Base-by-base conservation (phyloP, 1,139 yeast species). In the Yamadazyma siamensis region DNA sequence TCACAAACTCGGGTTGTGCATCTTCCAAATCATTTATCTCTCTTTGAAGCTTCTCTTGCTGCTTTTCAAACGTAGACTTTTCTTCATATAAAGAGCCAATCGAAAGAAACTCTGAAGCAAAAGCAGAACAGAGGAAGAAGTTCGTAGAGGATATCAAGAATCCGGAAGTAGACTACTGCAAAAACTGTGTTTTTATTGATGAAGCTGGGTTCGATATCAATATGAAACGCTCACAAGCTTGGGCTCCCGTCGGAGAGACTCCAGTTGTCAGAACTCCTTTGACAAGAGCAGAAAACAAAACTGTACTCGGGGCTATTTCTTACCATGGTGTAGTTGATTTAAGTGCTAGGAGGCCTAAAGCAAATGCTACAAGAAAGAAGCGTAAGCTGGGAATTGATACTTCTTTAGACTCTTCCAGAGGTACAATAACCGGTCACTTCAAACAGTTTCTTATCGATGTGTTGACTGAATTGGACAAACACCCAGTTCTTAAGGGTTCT, bases 1-100 rank as follows among this genome's bases (percentile, higher is more conserved):
- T 75, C 61, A 85, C 71, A 26, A 89, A 80, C 34, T 86, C 68
- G 27, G 98, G 98, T 60, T 89, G 97, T 1, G 96, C 94, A 51
- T 91, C 98, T 59, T 91, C 98, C 31, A 88, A 66, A 45, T 75
- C 70, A 23, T 74, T 75, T 39, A 91, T 91, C 56, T 91, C 95
- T 25, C 72, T 70, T 50, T 81, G 85, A 21, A 91, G 69, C 36
- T 75, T 77, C 33, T 69, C 66, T 56, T 89, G 97, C 52, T 88
- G 94, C 47, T 76, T 83, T 54, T 91, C 95, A 52, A 77, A 87
- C 4, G 87, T 75, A 0, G 96, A 86, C 36, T 88, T 57, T 27
- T 69, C 65, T 36, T 49, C 50, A 44, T 77, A 80, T 25, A 79
- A 58, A 53, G 20, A 18, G 20, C 20, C 20, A 18, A 18, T 18